Base-by-base conservation (phyloP, 345 rosid species). In the Pistacia vera region DNA sequence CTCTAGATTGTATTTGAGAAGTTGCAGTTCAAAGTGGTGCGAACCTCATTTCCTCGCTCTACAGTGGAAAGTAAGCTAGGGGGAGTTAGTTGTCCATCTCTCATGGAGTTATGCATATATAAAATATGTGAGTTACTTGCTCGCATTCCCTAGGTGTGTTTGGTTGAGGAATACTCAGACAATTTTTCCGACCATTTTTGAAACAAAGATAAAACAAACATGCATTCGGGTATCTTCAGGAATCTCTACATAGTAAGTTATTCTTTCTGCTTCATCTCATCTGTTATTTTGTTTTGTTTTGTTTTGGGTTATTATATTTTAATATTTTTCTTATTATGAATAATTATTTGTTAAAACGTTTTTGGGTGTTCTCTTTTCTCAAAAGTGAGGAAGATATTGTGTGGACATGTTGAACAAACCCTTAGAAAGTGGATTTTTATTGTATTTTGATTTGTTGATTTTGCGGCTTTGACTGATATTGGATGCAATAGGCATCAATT, bases 191-290 rank as follows among this genome's bases (percentile, higher is more conserved):
- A 70, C 55, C 25, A 18, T 59, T 70, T 33, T n/a, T n/a, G 16
- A 73, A 49, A 18, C 14, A 73, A 72, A 49, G 0, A 63, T 33
- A 22, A 22, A 22, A 22, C 22, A 22, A 22, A 22, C 22, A 22
- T 22, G 35, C 71, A 81, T 75, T 65, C 68, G 82, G 73, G 86
- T 81, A 78, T 89, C 84, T 85, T 71, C 62, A 35, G 63, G 83
- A 82, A 84, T 81, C 86, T 81, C 67, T 63, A 64, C 30, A 3
- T 25, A 41, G 88, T 85, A 78, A 83, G 89, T 75, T 75, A 35
- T 80, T 67, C 30, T 59, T 66, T 28, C 35, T 59, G 41, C 48
- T 79, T 48, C 3, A 38, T 66, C 0, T 16, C 18, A 51, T 80
- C 0, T 33, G 3, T 59, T 22, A 22, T 22, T 22, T 22, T 7